Conservation (phyloP, 768 basidiomycete genomes). For the Amanita subjunquillea region DNA sequence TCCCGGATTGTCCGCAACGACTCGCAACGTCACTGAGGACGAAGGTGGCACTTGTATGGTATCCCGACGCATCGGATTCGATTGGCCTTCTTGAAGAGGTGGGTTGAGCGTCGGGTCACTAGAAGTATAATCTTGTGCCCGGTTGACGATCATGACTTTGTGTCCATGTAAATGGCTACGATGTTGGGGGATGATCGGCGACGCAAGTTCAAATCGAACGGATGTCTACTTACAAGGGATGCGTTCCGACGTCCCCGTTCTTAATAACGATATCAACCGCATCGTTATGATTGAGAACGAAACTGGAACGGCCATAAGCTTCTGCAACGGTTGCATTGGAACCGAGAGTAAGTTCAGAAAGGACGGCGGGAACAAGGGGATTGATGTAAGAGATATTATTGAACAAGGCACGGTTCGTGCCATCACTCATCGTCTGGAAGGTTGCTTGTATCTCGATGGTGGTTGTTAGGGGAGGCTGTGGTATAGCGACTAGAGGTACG, state of each 20-base stretch:
- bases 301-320: constrained; percentile 76
- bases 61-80: constrained; percentile 89
- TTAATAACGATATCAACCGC: constrained; percentile 71
- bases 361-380: constrained; percentile 64
- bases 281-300: constrained; percentile 64
- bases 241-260: constrained; percentile 64
- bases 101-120: constrained; percentile 74
- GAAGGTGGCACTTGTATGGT: constrained; percentile 69
- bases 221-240: constrained; percentile 64
- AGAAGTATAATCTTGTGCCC: constrained; percentile 60
- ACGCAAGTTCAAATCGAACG: neutral
- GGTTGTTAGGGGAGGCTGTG: constrained; percentile 41
- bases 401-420: constrained; percentile 77
- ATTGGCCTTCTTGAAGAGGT: constrained; percentile 63
- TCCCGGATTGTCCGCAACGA: constrained; percentile 89
- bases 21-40: constrained; percentile 60
- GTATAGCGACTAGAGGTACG: constrained; percentile 45
- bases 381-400: constrained; percentile 59
- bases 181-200: neutral
- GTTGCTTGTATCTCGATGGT: constrained; percentile 60
- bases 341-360: constrained; percentile 73
- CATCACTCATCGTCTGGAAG: constrained; percentile 82
- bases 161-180: constrained; percentile 86
- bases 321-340: constrained; percentile 48
- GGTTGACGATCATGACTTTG: constrained; percentile 72